Conservation (phyloP, 1,284 basidiomycete genomes). For the Papiliotrema nemorosa region DNA sequence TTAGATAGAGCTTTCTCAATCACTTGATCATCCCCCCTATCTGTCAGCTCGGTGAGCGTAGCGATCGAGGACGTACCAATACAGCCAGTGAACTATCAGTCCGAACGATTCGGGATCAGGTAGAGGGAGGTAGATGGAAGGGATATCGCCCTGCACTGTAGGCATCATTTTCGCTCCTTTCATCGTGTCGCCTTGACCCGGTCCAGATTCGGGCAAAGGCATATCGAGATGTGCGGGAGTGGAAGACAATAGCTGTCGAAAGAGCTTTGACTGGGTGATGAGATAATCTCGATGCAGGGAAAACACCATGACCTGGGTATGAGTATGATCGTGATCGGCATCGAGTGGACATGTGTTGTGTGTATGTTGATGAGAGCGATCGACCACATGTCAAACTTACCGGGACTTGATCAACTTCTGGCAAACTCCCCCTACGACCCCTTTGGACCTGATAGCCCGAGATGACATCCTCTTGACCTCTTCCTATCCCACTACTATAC, state of each 20-base stretch:
- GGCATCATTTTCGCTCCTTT: conserved; percentile 23
- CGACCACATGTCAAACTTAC: conserved; percentile 7
- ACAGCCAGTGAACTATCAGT: conserved; percentile 47
- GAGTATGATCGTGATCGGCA: neutral
- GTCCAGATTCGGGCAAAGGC: conserved; percentile 1
- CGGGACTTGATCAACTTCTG: conserved; percentile 11
- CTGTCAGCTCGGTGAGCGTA: neutral
- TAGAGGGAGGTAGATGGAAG: conserved; percentile 40
- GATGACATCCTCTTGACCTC: conserved; percentile 9
- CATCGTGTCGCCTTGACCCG: neutral
- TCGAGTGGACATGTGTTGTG: neutral
- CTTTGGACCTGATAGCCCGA: conserved; percentile 8
- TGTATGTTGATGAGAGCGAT: neutral
- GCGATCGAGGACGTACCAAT: conserved; percentile 42
- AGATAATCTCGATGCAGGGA: conserved; percentile 47
- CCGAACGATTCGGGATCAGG: conserved; percentile 47
- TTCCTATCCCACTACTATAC: neutral
- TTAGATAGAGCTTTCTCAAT: conserved; percentile 37
- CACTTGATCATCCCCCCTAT: conserved; percentile 30
- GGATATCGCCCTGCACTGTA: conserved; percentile 15
- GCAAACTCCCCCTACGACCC: conserved; percentile 22
- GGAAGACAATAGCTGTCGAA: conserved; percentile 37
- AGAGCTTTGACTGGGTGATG: conserved; percentile 41
- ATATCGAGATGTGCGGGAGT: conserved; percentile 8
- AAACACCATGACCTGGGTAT: conserved; percentile 32